Conservation (phyloP, 106 monocot genomes). For the Iris macrosiphon region DNA sequence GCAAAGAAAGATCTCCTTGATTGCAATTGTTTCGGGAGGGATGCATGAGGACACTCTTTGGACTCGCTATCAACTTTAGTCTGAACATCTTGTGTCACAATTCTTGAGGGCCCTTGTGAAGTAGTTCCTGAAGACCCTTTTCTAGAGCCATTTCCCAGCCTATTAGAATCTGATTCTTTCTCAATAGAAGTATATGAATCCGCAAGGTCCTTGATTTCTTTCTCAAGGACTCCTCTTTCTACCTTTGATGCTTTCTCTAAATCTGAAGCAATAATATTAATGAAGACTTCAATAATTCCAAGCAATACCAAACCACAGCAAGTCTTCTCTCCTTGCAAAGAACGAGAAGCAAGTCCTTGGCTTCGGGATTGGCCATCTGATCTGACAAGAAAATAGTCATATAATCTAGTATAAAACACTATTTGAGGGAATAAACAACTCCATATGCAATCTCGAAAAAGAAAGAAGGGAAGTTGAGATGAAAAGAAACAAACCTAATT, state of each 20-base stretch:
- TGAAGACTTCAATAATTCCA: conserved; percentile 66
- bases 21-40: conserved; percentile 31
- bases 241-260: conserved; percentile 45
- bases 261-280: conserved; percentile 48
- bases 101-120: conserved; percentile 26
- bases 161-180: conserved; percentile 26
- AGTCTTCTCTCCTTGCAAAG: conserved; percentile 30
- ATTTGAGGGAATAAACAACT: not conserved
- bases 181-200: conserved; percentile 38
- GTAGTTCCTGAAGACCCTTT: conserved; percentile 26
- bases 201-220: conserved; percentile 62
- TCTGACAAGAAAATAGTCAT: conserved; percentile 4
- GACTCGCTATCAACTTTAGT: conserved; percentile 12
- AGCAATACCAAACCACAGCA: conserved; percentile 26
- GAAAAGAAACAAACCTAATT: conserved; percentile 30
- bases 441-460: not conserved
- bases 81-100: conserved; percentile 5
- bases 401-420: not conserved
- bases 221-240: conserved; percentile 32
- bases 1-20: conserved; percentile 45
- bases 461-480: not conserved
- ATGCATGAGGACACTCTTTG: conserved; percentile 17
- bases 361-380: conserved; percentile 32
- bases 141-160: conserved; percentile 11
- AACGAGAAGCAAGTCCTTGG: conserved; percentile 27